A percentile compares a stretch with the other conserved stretches of the same genome.
phyloP scores from a whole-genome alignment of 495 filamentous ascomycete genomes.

The Apodospora peruviana region DNA sequence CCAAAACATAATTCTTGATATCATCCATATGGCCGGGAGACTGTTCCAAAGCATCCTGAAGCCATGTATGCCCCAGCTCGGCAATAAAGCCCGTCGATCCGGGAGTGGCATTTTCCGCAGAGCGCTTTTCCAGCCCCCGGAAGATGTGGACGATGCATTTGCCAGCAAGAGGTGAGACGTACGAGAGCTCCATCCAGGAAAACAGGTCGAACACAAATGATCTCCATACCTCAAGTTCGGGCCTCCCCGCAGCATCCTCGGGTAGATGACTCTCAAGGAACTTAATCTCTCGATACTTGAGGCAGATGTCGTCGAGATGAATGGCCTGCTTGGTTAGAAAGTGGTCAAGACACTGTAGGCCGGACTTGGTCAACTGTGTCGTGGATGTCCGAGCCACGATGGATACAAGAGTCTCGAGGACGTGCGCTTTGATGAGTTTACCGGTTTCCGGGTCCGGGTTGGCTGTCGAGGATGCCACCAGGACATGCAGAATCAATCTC shows the following conservation, averaged over 20 bases:
- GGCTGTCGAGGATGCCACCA: constrained; percentile 46
- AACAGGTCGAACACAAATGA: constrained; percentile 45
- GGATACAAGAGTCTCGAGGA: constrained; percentile 39
- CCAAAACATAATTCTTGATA: constrained; percentile 68
- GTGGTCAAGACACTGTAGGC: constrained; percentile 54
- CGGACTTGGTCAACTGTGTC: constrained; percentile 53
- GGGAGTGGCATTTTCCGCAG: constrained; percentile 23
- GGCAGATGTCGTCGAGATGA: constrained; percentile 30
- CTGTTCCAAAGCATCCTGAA: constrained; percentile 38
- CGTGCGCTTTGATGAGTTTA: constrained; percentile 26
- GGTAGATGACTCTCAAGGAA: too few species aligned
- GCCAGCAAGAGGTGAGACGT: constrained; percentile 60
- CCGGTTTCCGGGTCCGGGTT: constrained; percentile 37
- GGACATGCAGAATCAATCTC: constrained; percentile 61
- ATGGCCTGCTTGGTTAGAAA: constrained; percentile 52
- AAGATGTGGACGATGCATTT: constrained; percentile 58
- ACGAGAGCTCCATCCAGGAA: constrained; percentile 55
- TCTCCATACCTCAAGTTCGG: constrained; percentile 33
- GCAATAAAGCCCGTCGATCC: constrained; percentile 24
- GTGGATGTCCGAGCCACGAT: constrained; percentile 48
- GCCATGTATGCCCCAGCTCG: constrained; percentile 43
- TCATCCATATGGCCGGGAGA: constrained; percentile 55
- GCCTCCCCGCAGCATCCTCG: constrained; percentile 5
- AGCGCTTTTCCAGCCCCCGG: constrained; percentile 23
- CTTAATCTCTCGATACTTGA: constrained; percentile 27